A percentile compares a stretch with the other conserved stretches of the same genome.
Conservation (phyloP, 2,329 filamentous ascomycete genomes). For the Purpureocillium takamizusanense region DNA sequence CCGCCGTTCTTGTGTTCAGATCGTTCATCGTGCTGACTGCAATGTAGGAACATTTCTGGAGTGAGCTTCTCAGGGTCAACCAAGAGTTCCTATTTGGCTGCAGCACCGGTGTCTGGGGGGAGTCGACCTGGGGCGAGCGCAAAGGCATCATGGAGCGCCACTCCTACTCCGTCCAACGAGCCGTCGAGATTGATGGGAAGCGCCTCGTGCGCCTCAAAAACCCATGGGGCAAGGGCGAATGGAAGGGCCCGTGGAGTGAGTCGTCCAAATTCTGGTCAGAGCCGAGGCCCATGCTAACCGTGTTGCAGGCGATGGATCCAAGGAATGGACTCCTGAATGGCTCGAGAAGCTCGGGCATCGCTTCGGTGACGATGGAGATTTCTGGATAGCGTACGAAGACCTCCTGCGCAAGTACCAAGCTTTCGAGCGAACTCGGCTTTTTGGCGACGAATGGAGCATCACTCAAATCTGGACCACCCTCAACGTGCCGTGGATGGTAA, state of each 20-base stretch:
- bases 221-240: conserved; percentile 74
- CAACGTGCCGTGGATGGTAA: conserved; percentile 44
- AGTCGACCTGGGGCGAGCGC: conserved; percentile 24
- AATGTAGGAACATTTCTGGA: conserved; percentile 58
- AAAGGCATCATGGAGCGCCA: conserved; percentile 51
- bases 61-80: conserved; percentile 68
- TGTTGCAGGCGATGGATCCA: conserved; percentile 57
- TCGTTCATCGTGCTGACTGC: too few relatives aligned
- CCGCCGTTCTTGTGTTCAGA: too few relatives aligned
- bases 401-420: conserved; percentile 49
- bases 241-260: conserved; percentile 67
- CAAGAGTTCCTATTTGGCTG: conserved; percentile 65
- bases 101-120: conserved; percentile 33
- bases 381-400: conserved; percentile 52
- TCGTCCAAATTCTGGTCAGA: background rate
- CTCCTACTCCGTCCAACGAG: conserved; percentile 53
- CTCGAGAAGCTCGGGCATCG: conserved; percentile 62
- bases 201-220: conserved; percentile 61
- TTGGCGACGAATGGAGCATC: conserved; percentile 44
- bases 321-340: conserved; percentile 77
- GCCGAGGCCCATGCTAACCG: background rate
- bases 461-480: conserved; percentile 40
- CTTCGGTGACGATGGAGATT: conserved; percentile 67
- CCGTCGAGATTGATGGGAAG: conserved; percentile 45
- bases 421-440: conserved; percentile 50